A percentile compares a stretch with the other conserved stretches of the same genome.
Conservation (phyloP, 2,329 filamentous ascomycete species). For the Cercospora citrullina region DNA sequence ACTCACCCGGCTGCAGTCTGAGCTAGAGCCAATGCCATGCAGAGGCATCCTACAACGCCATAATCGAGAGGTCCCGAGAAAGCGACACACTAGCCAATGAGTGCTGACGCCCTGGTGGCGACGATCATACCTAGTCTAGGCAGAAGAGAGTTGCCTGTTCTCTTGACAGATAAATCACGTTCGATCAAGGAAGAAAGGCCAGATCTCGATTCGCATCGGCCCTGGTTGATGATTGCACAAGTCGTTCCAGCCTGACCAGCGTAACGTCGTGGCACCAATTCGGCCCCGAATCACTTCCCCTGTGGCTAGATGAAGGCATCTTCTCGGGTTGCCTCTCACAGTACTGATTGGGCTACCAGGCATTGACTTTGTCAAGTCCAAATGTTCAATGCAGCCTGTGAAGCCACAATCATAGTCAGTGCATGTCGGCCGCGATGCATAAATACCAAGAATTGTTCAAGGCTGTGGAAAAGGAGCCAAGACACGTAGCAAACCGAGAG, state of each 20-base stretch:
- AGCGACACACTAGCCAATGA: neutral
- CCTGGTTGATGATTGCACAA: neutral
- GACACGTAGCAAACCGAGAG: no score
- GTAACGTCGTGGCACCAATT: neutral
- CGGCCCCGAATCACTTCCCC: neutral
- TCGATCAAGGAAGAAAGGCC: neutral
- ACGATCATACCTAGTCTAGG: neutral
- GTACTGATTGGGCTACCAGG: no score
- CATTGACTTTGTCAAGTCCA: no score
- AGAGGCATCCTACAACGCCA: no score
- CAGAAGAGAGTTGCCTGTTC: neutral
- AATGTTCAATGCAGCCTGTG: no score
- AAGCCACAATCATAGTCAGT: no score
- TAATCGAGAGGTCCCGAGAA: neutral
- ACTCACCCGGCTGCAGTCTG: no score
- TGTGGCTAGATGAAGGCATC: neutral
- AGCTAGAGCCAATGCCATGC: no score
- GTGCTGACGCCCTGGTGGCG: neutral
- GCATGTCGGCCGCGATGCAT: no score
- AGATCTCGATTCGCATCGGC: neutral
- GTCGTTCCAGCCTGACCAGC: neutral
- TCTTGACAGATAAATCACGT: neutral
- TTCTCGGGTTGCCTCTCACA: neutral
- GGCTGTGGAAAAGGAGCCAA: no score
- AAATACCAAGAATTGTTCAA: no score